These are phyloP conservation scores for Oryza rufipogon DNA, from an alignment of 176 grass and related monocot species.

Conservation along the genomic window DNA sequence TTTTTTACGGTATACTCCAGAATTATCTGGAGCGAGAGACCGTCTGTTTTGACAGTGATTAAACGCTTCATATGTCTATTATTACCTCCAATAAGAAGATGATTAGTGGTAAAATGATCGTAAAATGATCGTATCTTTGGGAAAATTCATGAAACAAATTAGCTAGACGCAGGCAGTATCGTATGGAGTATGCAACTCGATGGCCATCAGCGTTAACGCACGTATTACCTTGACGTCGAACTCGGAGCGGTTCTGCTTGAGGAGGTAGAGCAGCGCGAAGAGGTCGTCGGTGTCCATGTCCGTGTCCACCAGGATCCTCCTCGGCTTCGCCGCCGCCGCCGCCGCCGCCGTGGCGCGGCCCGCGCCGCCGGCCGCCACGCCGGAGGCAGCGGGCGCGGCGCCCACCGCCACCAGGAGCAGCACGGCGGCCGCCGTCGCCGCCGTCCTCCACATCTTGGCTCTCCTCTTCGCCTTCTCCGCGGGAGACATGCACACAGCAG, in stretches of 20 bases:
- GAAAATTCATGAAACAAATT: too few species aligned
- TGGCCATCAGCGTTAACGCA: too few species aligned
- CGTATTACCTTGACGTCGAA: constrained; percentile 65
- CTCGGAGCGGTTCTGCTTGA: constrained; percentile 82
- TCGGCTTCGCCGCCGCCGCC: constrained; percentile 14
- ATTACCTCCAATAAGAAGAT: too few species aligned
- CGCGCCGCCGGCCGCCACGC: background rate
- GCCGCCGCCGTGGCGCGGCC: background rate
- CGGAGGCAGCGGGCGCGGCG: too few species aligned
- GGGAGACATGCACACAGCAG: background rate
- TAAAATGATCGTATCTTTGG: too few species aligned
- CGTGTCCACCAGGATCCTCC: constrained; percentile 80
- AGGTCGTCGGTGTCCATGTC: constrained; percentile 91
- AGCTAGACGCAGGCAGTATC: background rate
- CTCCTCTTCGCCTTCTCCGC: constrained; percentile 3
- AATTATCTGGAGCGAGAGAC: too few species aligned
- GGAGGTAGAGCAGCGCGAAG: constrained; percentile 75
- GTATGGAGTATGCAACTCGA: too few species aligned
- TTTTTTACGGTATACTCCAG: too few species aligned
- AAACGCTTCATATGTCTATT: too few species aligned
- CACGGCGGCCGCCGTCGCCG: background rate
- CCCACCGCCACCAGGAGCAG: background rate
- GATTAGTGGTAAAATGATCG: too few species aligned
- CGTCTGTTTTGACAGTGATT: too few species aligned
- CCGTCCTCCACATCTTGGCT: background rate